Conservation (phyloP, 2,329 filamentous ascomycete genomes). For the Phialophora expanda region DNA sequence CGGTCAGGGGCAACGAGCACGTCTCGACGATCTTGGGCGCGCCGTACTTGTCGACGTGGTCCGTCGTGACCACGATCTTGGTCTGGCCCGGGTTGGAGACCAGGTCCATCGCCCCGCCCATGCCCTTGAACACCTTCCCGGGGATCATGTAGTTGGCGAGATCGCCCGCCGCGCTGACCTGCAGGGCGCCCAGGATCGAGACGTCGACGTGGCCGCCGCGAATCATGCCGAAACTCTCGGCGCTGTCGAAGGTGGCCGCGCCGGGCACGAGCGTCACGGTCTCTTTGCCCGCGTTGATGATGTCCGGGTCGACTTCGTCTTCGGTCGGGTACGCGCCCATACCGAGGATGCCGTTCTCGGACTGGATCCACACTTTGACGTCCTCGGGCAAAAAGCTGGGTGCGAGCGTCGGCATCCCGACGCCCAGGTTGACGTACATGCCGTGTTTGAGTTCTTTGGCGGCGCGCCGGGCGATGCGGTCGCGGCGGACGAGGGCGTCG, state of each 20-base stretch:
- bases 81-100: slow-evolving; percentile 73
- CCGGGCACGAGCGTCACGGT: slow-evolving; percentile 80
- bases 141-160: slow-evolving; percentile 91
- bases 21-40: slow-evolving; percentile 68
- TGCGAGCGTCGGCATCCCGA: slow-evolving; percentile 85
- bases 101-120: slow-evolving; percentile 79
- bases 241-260: slow-evolving; percentile 76
- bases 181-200: slow-evolving; percentile 79
- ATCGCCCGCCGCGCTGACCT: slow-evolving; percentile 79
- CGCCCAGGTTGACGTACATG: slow-evolving; percentile 79
- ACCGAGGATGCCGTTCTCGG: slow-evolving; percentile 83
- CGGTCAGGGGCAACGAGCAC: slow-evolving; percentile 69
- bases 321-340: slow-evolving; percentile 80
- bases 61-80: slow-evolving; percentile 73
- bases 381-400: slow-evolving; percentile 73
- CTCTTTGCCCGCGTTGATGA: slow-evolving; percentile 87
- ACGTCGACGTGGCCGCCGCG: slow-evolving; percentile 82
- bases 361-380: slow-evolving; percentile 80
- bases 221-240: slow-evolving; percentile 87
- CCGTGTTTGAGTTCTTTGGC: slow-evolving; percentile 81
- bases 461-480: slow-evolving; percentile 76
- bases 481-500: slow-evolving; percentile 61
- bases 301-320: slow-evolving; percentile 74
- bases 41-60: slow-evolving; percentile 72
- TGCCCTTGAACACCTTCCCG: slow-evolving; percentile 82